These are phyloP conservation scores for Trichosanthes truncata DNA, from an alignment of 306 rosid species.

Conservation along the genomic window DNA sequence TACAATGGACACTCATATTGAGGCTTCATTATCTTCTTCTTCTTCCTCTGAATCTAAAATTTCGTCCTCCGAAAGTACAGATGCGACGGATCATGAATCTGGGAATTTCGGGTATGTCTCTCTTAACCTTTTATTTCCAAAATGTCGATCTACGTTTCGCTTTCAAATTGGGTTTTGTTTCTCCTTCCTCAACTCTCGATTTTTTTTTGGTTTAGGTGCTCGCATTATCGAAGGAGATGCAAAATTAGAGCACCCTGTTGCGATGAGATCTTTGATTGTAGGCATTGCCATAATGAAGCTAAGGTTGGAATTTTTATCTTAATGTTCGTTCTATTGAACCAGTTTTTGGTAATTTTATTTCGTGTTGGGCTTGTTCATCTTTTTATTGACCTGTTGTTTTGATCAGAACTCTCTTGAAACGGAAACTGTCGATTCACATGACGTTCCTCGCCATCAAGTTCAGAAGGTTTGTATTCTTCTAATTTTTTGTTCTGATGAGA, in stretches of 20 bases:
- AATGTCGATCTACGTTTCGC: neutral
- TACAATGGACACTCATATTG: neutral
- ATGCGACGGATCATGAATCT: slow-evolving; percentile 16
- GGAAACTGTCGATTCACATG: slow-evolving; percentile 31
- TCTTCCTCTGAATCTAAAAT: neutral
- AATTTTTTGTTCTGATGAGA: neutral
- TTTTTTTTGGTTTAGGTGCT: slow-evolving; percentile 23
- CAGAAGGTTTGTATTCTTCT: slow-evolving; percentile 28
- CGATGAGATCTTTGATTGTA: slow-evolving; percentile 34
- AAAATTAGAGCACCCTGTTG: slow-evolving; percentile 47
- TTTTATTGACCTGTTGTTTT: neutral
- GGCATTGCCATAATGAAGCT: slow-evolving; percentile 42
- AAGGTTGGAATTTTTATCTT: slow-evolving; percentile 24
- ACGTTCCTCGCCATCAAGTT: slow-evolving; percentile 56
- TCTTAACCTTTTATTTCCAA: neutral
- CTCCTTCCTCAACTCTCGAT: neutral
- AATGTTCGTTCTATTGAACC: neutral
- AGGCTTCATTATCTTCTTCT: neutral
- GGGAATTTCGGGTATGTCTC: slow-evolving; percentile 39
- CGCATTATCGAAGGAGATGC: slow-evolving; percentile 36
- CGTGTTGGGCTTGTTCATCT: neutral
- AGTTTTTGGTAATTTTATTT: neutral
- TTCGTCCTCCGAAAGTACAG: slow-evolving; percentile 2
- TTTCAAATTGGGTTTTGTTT: neutral
- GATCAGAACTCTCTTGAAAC: slow-evolving; percentile 42